phyloP scores from a whole-genome alignment of 768 basidiomycete genomes.

The Termitomyces sp. region DNA sequence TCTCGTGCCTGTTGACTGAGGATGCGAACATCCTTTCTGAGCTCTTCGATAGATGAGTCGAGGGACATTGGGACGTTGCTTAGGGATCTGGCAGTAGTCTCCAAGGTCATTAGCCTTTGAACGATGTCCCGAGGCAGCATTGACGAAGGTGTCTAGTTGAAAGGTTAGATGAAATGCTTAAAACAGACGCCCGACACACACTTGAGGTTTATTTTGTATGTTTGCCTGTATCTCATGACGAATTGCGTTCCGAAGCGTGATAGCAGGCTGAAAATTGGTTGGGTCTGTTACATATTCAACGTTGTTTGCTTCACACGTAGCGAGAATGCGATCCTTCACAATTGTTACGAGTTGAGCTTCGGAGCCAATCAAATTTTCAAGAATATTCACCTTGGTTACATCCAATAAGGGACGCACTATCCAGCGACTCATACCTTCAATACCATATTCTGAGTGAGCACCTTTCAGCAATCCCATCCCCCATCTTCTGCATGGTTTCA shows the following conservation, averaged over 20 bases:
- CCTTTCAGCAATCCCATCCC: constrained; percentile 62
- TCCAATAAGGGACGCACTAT: constrained; percentile 69
- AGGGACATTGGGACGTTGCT: constrained; percentile 32
- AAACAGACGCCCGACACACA: constrained; percentile 15
- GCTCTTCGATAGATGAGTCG: constrained; percentile 31
- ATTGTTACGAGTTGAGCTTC: background rate
- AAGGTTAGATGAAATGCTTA: background rate
- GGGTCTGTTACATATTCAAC: constrained; percentile 64
- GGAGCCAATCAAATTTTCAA: background rate
- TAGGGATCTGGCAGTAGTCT: constrained; percentile 27
- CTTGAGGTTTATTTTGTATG: constrained; percentile 15
- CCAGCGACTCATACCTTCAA: constrained; percentile 64
- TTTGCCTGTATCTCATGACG: constrained; percentile 43
- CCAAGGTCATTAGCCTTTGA: constrained; percentile 31
- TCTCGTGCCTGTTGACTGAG: constrained; percentile 37
- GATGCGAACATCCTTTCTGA: constrained; percentile 34
- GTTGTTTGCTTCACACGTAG: constrained; percentile 65
- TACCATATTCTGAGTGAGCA: constrained; percentile 39
- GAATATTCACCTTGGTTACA: constrained; percentile 58
- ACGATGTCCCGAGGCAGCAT: constrained; percentile 30
- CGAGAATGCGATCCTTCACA: constrained; percentile 73
- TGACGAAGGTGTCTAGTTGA: constrained; percentile 10
- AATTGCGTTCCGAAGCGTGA: constrained; percentile 73
- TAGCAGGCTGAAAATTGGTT: constrained; percentile 72
- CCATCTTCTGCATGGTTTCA: constrained; percentile 67